These are phyloP conservation scores for Mycena kentingensis DNA, from an alignment of 768 basidiomycete genomes.

Conservation along the genomic window DNA sequence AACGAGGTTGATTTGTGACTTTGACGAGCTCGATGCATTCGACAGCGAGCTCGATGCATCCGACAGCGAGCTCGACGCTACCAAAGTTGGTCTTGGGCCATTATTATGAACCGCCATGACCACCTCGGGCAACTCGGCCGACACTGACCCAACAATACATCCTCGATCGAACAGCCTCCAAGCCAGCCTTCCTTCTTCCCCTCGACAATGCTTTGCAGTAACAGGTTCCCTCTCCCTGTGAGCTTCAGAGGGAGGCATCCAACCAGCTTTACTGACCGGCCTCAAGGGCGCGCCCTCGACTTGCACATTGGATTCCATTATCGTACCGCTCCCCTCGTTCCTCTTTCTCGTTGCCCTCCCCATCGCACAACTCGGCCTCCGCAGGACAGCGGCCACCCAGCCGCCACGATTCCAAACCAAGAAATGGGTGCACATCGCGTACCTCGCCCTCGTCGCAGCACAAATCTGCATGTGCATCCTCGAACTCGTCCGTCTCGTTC, in stretches of 20 bases:
- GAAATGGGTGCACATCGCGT: constrained; percentile 29
- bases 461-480: constrained; percentile 32
- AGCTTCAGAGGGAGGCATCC: not conserved
- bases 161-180: not conserved
- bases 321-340: constrained; percentile 33
- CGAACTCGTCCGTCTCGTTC: constrained; percentile 30
- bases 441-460: constrained; percentile 27
- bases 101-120: too few relatives aligned
- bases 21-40: too few relatives aligned
- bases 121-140: too few relatives aligned
- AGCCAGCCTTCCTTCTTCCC: not conserved
- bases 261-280: not conserved
- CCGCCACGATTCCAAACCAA: not conserved
- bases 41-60: too few relatives aligned
- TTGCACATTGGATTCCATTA: constrained; percentile 31
- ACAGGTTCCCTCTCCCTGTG: constrained; percentile 24
- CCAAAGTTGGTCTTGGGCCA: too few relatives aligned
- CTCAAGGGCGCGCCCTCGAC: constrained; percentile 34
- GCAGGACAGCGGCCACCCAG: not conserved
- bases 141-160: too few relatives aligned
- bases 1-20: too few relatives aligned
- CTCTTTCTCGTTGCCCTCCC: constrained; percentile 24
- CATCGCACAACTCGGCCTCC: constrained; percentile 4
- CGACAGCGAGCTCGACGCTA: too few relatives aligned
- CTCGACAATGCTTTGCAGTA: constrained; percentile 22